phyloP scores from a whole-genome alignment of 2,329 filamentous ascomycete species.

The Xylaria sp. region DNA sequence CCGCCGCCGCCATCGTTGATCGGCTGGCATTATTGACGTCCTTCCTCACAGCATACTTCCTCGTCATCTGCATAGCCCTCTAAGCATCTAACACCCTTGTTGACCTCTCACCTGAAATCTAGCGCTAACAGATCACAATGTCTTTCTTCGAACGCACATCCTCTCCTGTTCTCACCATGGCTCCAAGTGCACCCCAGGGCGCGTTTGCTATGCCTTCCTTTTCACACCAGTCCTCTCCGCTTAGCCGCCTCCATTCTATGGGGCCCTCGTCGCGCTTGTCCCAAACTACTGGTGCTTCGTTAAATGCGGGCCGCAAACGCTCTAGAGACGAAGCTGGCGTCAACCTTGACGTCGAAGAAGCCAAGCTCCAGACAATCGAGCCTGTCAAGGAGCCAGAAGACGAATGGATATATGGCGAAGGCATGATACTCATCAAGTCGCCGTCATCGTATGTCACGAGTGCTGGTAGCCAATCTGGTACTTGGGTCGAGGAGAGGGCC shows the following conservation, averaged over 20 bases:
- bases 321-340: constrained; percentile 74
- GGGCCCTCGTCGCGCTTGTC: constrained; percentile 43
- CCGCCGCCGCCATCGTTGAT: constrained; percentile 14
- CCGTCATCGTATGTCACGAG: constrained; percentile 62
- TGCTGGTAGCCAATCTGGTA: constrained; percentile 71
- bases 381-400: constrained; percentile 62
- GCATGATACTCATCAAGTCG: constrained; percentile 75
- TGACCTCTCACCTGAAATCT: constrained; percentile 41
- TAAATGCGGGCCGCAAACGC: constrained; percentile 72
- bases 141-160: constrained; percentile 46
- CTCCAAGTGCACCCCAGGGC: constrained; percentile 50
- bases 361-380: constrained; percentile 43
- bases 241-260: constrained; percentile 43
- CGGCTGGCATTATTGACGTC: constrained; percentile 25
- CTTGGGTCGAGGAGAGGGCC: constrained; percentile 72
- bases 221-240: constrained; percentile 44
- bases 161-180: constrained; percentile 49
- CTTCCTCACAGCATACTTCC: constrained; percentile 21
- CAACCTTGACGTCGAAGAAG: constrained; percentile 64
- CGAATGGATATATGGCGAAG: constrained; percentile 72
- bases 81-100: constrained; percentile 36
- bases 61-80: constrained; percentile 12
- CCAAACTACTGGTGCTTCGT: constrained; percentile 37
- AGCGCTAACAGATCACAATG: constrained; percentile 43
- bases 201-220: constrained; percentile 49